These are phyloP conservation scores for Murraya paniculata DNA, from an alignment of 345 rosid genomes.

Conservation along the genomic window DNA sequence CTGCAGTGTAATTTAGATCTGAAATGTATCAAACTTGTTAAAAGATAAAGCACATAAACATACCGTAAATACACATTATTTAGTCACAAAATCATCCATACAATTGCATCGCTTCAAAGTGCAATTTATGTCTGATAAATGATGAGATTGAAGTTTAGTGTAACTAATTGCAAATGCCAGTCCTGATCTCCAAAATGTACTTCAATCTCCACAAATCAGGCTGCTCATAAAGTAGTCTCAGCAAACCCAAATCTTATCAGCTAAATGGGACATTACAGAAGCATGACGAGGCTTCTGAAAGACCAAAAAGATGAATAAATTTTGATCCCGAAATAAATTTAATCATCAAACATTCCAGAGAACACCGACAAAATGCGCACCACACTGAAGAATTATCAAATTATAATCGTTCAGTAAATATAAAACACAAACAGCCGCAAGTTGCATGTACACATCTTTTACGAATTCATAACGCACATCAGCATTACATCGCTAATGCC, in stretches of 20 bases:
- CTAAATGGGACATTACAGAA: not conserved
- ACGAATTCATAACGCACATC: not conserved
- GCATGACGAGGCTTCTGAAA: not conserved
- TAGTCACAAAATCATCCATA: not conserved
- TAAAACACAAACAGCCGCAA: not conserved
- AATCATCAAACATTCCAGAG: not conserved
- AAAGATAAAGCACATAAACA: not conserved
- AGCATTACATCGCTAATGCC: not conserved
- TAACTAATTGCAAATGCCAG: not conserved
- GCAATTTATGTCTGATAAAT: not conserved
- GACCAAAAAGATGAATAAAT: not conserved
- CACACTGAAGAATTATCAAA: not conserved
- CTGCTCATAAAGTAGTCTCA: not conserved
- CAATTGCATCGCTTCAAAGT: not conserved
- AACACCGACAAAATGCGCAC: not conserved
- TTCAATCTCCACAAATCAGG: constrained; percentile 6
- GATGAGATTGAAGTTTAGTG: not conserved
- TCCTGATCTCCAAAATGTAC: not conserved
- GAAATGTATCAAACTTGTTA: not conserved
- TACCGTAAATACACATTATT: not conserved
- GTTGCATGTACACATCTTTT: not conserved
- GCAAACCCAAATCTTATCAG: not conserved
- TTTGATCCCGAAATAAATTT: not conserved
- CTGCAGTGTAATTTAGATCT: not conserved
- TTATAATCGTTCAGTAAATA: not conserved